These are phyloP conservation scores for Fusarium veterinarium DNA, from an alignment of 2,329 filamentous ascomycete species.

Conservation along the genomic window DNA sequence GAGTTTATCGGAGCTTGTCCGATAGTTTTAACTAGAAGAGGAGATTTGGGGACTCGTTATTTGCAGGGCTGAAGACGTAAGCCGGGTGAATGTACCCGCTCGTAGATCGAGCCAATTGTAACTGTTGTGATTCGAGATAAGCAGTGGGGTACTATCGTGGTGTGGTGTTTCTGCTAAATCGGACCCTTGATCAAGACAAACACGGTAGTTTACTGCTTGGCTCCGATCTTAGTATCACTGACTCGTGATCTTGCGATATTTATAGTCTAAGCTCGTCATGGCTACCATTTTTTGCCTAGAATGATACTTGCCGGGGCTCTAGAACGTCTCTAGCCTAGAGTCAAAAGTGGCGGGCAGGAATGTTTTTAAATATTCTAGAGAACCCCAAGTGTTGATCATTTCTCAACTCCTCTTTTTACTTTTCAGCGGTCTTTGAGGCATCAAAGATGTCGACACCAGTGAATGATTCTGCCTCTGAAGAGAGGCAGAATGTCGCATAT, in stretches of 20 bases:
- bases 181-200: background rate
- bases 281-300: background rate
- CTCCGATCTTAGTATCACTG: background rate
- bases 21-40: conserved; percentile 13
- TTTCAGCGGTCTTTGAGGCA: background rate
- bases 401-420: background rate
- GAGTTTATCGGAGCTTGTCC: conserved; percentile 13
- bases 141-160: background rate
- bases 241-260: background rate
- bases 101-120: background rate
- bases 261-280: background rate
- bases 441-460: conserved; percentile 14
- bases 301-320: background rate
- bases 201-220: background rate
- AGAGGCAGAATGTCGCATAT: background rate
- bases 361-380: background rate
- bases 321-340: background rate
- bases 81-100: conserved; percentile 16
- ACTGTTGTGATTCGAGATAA: background rate
- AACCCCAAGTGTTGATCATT: conserved; percentile 4
- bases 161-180: background rate
- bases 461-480: background rate
- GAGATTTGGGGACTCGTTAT: conserved; percentile 26
- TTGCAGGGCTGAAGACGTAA: conserved; percentile 21
- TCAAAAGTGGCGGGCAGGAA: background rate